Evolutionary conservation across 2,329 filamentous ascomycete genomes (phyloP), one percentile per base, ranked within the genome.

Genomic region (Tolypocladium cylindrosporum): DNA sequence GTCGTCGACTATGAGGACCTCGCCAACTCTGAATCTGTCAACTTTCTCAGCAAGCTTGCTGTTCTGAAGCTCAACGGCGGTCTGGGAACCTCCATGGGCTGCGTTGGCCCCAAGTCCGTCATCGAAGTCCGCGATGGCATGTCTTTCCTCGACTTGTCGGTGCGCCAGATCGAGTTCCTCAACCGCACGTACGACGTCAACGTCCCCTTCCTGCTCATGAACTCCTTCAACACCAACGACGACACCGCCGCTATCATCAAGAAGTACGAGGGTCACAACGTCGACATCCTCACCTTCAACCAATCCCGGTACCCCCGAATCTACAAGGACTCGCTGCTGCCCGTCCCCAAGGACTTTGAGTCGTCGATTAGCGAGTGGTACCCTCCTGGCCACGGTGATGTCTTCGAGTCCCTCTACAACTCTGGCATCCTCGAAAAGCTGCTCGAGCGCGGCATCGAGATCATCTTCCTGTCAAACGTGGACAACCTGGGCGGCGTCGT

Each of bases 251-350:
- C 91, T 77, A 99, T 99, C 78, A 99, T 99, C 82, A 99, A 99
- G 87, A 99, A 99, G 83, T 99, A 97, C 79, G 93, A 99, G 81
- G 94, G 94, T 64, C 94, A 99, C 85, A 97, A 97, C 75, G 95
- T 99, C 71, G 94, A 99, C 73, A 97, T 99, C 75, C 83, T 97
- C 74, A 97, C 94, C 74, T 99, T 99, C 87, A 99, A 99, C 84
- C 94, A 99, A 80, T 99, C 94, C 63, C 86, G 92, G 69, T 99
- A 97, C 82, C 94, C 94, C 66, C 90, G 94, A 83, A 90, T 99
- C 72, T 86, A 92, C 78, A 97, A 97, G 85, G 94, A 99, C 80
- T 99, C 94, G 51, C 87, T 97, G 57, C 89, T 99, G 55, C 94
- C 94, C 43, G 94, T 93, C 40, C 91, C 94, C 71, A 97, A 97